Conservation (phyloP, 768 basidiomycete genomes). For the Leucocoprinus birnbaumii region DNA sequence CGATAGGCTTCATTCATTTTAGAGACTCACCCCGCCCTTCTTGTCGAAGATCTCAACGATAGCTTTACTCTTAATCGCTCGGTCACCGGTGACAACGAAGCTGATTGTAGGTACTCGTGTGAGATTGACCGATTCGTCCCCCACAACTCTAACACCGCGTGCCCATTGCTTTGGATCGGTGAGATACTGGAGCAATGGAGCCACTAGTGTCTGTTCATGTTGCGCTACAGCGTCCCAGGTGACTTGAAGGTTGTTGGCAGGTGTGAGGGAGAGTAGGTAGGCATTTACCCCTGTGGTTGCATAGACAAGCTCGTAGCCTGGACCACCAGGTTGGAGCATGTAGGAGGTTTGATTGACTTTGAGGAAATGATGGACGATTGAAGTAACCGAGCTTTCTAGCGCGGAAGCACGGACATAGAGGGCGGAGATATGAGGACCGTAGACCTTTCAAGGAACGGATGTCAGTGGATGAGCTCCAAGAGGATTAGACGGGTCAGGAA, state of each 20-base stretch:
- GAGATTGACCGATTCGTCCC: constrained; percentile 42
- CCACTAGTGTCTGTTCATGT: constrained; percentile 61
- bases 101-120: constrained; percentile 64
- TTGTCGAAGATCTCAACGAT: constrained; percentile 65
- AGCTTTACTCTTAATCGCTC: constrained; percentile 54
- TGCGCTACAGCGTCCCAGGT: constrained; percentile 55
- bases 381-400: constrained; percentile 48
- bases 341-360: constrained; percentile 38
- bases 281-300: constrained; percentile 54
- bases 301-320: constrained; percentile 72
- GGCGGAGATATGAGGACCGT: constrained; percentile 69
- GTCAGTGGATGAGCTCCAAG: neutral
- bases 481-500: neutral
- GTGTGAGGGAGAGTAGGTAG: constrained; percentile 62
- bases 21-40: constrained; percentile 52
- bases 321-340: constrained; percentile 73
- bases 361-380: constrained; percentile 74
- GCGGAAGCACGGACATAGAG: constrained; percentile 54
- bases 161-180: constrained; percentile 42
- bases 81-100: constrained; percentile 65
- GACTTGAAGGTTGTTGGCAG: constrained; percentile 40
- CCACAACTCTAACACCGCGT: constrained; percentile 67
- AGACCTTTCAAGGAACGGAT: constrained; percentile 44
- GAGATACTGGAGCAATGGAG: constrained; percentile 53
- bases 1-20: neutral